A percentile compares a stretch with the other conserved stretches of the same genome.
Conservation (phyloP, 2,329 filamentous ascomycete genomes). For the Laburnicola sp. region DNA sequence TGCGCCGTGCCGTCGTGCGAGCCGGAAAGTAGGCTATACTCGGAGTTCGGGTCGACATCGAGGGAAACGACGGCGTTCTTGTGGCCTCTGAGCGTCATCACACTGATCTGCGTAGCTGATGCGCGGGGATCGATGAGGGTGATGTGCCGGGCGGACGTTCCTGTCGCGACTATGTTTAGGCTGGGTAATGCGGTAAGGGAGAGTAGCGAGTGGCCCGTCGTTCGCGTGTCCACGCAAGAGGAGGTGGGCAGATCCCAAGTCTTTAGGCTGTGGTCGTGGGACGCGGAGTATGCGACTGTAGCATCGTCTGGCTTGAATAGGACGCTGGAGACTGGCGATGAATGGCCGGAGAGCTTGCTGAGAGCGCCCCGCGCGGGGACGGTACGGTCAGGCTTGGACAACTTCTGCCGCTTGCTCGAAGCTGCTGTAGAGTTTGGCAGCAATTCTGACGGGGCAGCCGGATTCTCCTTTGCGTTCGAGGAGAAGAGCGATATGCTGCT, state of each 20-base stretch:
- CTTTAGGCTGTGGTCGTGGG: slow-evolving; percentile 85
- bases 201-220: slow-evolving; percentile 80
- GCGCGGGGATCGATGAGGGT: slow-evolving; percentile 89
- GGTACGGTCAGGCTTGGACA: slow-evolving; percentile 59
- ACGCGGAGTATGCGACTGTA: slow-evolving; percentile 88
- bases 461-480: slow-evolving; percentile 73
- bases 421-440: slow-evolving; percentile 67
- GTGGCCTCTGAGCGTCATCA: slow-evolving; percentile 91
- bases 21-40: slow-evolving; percentile 84
- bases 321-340: slow-evolving; percentile 73
- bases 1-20: slow-evolving; percentile 90
- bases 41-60: slow-evolving; percentile 65
- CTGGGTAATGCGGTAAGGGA: slow-evolving; percentile 74
- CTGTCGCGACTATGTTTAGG: slow-evolving; percentile 67
- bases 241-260: slow-evolving; percentile 89
- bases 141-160: slow-evolving; percentile 83
- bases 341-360: slow-evolving; percentile 71
- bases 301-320: slow-evolving; percentile 83
- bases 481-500: slow-evolving; percentile 88
- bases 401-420: slow-evolving; percentile 75
- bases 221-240: slow-evolving; percentile 76
- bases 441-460: slow-evolving; percentile 69
- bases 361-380: slow-evolving; percentile 79
- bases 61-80: slow-evolving; percentile 70
- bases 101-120: slow-evolving; percentile 72